phyloP scores from a whole-genome alignment of 345 rosid genomes.

The Boechera divaricarpa region DNA sequence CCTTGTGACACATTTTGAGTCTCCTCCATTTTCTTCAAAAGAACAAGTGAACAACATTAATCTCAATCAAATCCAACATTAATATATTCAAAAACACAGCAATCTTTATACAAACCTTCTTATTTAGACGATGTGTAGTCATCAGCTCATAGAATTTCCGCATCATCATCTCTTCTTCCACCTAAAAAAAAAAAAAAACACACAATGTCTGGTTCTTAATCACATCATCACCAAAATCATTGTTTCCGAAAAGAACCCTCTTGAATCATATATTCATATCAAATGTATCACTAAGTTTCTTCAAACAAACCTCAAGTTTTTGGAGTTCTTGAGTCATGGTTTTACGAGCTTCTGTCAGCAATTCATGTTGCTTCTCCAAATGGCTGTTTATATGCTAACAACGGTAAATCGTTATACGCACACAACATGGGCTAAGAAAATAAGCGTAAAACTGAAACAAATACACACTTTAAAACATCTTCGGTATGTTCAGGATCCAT shows the following conservation, averaged over 20 bases:
- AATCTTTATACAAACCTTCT: neutral
- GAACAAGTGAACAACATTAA: neutral
- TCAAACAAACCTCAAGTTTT: slow-evolving; percentile 17
- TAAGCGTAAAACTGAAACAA: neutral
- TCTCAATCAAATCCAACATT: neutral
- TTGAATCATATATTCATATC: neutral
- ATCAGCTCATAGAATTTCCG: neutral
- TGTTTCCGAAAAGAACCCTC: neutral
- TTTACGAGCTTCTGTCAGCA: neutral
- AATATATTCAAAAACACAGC: neutral
- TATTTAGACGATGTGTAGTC: neutral
- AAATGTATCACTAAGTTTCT: neutral
- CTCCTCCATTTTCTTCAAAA: slow-evolving; percentile 15
- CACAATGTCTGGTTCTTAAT: no score
- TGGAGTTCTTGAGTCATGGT: neutral
- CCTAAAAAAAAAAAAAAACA: neutral
- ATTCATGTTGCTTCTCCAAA: slow-evolving; percentile 8
- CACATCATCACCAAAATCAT: neutral
- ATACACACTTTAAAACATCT: neutral
- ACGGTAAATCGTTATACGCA: neutral
- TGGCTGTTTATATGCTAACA: neutral
- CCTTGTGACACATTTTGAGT: neutral
- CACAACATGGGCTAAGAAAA: neutral
- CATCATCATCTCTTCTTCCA: slow-evolving; percentile 22
- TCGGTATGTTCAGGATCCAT: slow-evolving; percentile 2